phyloP scores from a whole-genome alignment of 2,329 filamentous ascomycete genomes.

The Verticillium nubilum region DNA sequence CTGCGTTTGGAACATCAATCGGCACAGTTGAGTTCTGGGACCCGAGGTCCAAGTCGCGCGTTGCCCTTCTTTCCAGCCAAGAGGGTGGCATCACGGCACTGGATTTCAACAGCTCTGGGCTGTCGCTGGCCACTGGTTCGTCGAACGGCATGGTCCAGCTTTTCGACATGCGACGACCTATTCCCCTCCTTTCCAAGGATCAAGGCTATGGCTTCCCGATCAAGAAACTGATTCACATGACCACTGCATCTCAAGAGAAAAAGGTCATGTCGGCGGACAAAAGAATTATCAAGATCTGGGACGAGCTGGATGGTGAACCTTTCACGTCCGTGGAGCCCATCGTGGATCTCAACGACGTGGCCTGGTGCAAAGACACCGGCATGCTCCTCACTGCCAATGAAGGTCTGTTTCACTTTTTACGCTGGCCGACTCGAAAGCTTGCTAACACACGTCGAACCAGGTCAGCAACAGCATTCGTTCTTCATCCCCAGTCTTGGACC shows the following conservation, averaged over 20 bases:
- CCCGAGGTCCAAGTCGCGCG: conserved; percentile 72
- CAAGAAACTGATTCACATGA: conserved; percentile 72
- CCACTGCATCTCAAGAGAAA: conserved; percentile 68
- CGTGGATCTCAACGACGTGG: conserved; percentile 91
- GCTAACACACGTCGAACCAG: not conserved
- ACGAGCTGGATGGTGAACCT: conserved; percentile 71
- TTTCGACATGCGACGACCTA: conserved; percentile 85
- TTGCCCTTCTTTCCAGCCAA: conserved; percentile 67
- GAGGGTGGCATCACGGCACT: conserved; percentile 78
- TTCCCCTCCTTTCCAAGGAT: conserved; percentile 83
- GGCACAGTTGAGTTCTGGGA: conserved; percentile 99
- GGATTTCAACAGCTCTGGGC: conserved; percentile 76
- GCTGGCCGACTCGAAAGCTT: not conserved
- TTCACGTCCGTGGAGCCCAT: conserved; percentile 96
- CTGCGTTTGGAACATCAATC: conserved; percentile 88
- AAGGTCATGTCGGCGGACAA: conserved; percentile 93
- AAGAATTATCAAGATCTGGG: conserved; percentile 96
- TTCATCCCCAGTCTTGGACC: conserved; percentile 91
- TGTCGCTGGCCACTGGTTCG: conserved; percentile 83
- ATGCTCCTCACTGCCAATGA: conserved; percentile 98
- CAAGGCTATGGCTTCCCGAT: conserved; percentile 94
- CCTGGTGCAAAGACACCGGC: conserved; percentile 85
- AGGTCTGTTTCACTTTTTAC: conserved; percentile 27
- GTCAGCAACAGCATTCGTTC: conserved; percentile 89
- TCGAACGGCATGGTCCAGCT: conserved; percentile 82